These are phyloP conservation scores for Cicer chorassanicum DNA, from an alignment of 306 rosid species.

Conservation along the genomic window DNA sequence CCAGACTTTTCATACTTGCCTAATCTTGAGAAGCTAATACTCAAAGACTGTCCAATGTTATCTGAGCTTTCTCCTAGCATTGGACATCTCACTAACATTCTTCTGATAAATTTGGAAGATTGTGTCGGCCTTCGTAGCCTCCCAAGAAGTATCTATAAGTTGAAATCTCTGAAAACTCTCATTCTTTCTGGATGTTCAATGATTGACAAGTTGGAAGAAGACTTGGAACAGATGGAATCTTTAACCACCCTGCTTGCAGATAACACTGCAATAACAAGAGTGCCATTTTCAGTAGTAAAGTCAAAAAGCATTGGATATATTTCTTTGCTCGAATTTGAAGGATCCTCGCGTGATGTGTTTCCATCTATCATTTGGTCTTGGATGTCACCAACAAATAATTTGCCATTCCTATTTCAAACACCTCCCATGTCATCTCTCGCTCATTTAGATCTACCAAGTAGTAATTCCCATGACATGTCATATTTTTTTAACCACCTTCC, in stretches of 20 bases:
- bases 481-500: conserved; percentile 2
- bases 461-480: background rate
- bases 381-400: conserved; percentile 43
- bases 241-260: conserved; percentile 42
- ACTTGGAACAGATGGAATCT: conserved; percentile 40
- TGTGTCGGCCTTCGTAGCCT: conserved; percentile 28
- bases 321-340: conserved; percentile 47
- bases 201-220: conserved; percentile 47
- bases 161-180: conserved; percentile 41
- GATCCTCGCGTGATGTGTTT: conserved; percentile 28
- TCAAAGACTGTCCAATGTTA: conserved; percentile 44
- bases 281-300: conserved; percentile 40
- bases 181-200: conserved; percentile 45
- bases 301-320: conserved; percentile 42
- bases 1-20: conserved; percentile 54
- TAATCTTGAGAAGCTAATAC: conserved; percentile 47
- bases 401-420: background rate
- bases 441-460: background rate
- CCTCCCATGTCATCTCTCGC: background rate
- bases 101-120: conserved; percentile 41
- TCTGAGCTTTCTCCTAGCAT: conserved; percentile 16
- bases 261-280: conserved; percentile 41
- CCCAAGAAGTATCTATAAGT: conserved; percentile 48
- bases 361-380: conserved; percentile 44
- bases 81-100: conserved; percentile 30